These are phyloP conservation scores for Linderina pennispora DNA, from an alignment of 192 early-diverging fungal species.

Conservation along the genomic window DNA sequence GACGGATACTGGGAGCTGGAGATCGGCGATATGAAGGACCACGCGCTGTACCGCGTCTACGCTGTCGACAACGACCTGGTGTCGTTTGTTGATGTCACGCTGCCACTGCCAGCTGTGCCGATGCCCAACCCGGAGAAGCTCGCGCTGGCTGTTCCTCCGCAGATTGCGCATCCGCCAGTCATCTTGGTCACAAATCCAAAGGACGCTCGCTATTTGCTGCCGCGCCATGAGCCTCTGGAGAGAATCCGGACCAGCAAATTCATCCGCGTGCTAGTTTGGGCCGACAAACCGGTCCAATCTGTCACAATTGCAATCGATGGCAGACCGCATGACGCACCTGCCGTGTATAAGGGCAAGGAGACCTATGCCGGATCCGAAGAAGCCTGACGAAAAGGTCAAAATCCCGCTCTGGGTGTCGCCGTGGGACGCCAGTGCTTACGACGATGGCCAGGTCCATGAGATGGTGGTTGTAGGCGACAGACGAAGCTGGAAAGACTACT, in stretches of 20 bases:
- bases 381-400: constrained; percentile 35
- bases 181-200: constrained; percentile 87
- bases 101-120: constrained; percentile 60
- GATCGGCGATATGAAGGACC: constrained; percentile 85
- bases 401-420: constrained; percentile 63
- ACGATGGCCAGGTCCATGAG: constrained; percentile 59
- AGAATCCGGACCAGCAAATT: constrained; percentile 57
- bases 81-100: constrained; percentile 65
- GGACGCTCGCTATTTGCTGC: constrained; percentile 69
- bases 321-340: constrained; percentile 27
- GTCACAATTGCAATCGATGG: constrained; percentile 53
- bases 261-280: constrained; percentile 75
- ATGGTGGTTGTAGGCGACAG: constrained; percentile 57
- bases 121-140: constrained; percentile 34
- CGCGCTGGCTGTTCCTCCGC: constrained; percentile 1
- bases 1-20: constrained; percentile 74
- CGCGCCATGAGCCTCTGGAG: constrained; percentile 62
- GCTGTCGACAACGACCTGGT: constrained; percentile 84
- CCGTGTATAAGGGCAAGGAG: constrained; percentile 46
- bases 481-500: constrained; percentile 49
- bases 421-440: constrained; percentile 67
- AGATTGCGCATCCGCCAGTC: constrained; percentile 60
- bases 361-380: constrained; percentile 15
- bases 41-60: constrained; percentile 79
- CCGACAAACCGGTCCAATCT: constrained; percentile 32